phyloP scores from a whole-genome alignment of 176 grass and related monocot genomes.

The Canna indica region DNA sequence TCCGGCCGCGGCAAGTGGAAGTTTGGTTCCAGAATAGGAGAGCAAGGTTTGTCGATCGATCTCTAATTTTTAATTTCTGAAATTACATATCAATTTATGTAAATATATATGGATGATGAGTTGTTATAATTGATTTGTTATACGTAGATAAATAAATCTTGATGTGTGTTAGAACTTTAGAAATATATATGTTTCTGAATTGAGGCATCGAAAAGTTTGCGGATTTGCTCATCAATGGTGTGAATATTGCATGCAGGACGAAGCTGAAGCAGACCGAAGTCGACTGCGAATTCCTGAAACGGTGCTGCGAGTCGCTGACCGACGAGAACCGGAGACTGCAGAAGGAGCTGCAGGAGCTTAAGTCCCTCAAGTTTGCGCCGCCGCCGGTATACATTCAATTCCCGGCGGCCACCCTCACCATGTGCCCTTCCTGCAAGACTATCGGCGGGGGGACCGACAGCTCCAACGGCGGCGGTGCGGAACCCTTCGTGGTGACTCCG shows the following conservation, averaged over 20 bases:
- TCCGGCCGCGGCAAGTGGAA: constrained; percentile 22
- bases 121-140: no score
- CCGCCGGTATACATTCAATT: constrained; percentile 16
- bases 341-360: constrained; percentile 21
- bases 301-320: constrained; percentile 17
- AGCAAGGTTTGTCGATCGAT: constrained; percentile 7
- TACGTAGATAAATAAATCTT: no score
- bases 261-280: constrained; percentile 22
- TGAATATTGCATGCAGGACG: background rate
- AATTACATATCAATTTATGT: background rate
- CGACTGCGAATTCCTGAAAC: constrained; percentile 13
- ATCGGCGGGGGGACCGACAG: background rate
- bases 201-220: no score
- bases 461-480: background rate
- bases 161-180: no score
- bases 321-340: constrained; percentile 20
- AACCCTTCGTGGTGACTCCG: background rate
- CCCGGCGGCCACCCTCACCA: background rate
- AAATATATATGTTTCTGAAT: no score
- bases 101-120: background rate
- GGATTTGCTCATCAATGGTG: background rate
- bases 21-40: constrained; percentile 31
- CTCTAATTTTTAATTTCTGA: background rate
- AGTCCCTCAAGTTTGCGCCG: constrained; percentile 1
- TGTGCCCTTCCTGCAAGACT: constrained; percentile 25